A percentile compares a stretch with the other conserved stretches of the same genome.
phyloP scores from a whole-genome alignment of 1,284 basidiomycete species.

The Cryptococcus sp. region DNA sequence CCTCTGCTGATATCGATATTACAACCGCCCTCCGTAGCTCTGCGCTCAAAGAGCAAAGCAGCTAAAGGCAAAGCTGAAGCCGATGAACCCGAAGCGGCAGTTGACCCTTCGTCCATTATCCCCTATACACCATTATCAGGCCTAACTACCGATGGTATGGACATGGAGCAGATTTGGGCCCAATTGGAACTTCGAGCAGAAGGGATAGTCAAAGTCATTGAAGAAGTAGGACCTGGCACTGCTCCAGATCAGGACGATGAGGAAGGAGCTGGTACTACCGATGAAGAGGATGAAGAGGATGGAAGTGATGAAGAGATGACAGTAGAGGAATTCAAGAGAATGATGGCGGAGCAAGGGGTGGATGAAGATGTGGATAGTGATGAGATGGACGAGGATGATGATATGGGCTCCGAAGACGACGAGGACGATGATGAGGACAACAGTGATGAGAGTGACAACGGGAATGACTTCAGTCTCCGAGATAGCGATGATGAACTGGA shows the following conservation, averaged over 20 bases:
- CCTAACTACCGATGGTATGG: constrained; percentile 78
- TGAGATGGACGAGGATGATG: constrained; percentile 9
- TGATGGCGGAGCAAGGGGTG: constrained; percentile 27
- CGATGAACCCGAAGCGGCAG: constrained; percentile 15
- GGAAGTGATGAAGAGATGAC: constrained; percentile 31
- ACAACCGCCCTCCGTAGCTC: constrained; percentile 56
- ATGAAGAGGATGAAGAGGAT: constrained; percentile 20
- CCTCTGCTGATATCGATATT: constrained; percentile 63
- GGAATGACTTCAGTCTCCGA: constrained; percentile 30
- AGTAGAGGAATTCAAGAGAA: constrained; percentile 34
- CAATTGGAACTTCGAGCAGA: constrained; percentile 76
- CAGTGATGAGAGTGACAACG: constrained; percentile 21
- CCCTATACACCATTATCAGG: constrained; percentile 68
- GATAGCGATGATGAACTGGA: constrained; percentile 33
- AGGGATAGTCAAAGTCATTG: constrained; percentile 42
- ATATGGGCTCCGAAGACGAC: constrained; percentile 3
- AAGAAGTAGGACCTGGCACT: constrained; percentile 32
- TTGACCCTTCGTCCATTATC: constrained; percentile 49
- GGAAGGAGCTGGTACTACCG: constrained; percentile 33
- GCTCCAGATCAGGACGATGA: constrained; percentile 24
- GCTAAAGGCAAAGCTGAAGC: constrained; percentile 12
- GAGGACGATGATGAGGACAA: constrained; percentile 9
- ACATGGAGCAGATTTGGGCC: constrained; percentile 84
- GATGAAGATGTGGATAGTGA: constrained; percentile 5
- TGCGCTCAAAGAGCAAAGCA: constrained; percentile 52